Percentiles rank a stretch among this genome's conserved stretches.
Conservation (phyloP, 257 asterid species). For the Solanum microdontum region DNA sequence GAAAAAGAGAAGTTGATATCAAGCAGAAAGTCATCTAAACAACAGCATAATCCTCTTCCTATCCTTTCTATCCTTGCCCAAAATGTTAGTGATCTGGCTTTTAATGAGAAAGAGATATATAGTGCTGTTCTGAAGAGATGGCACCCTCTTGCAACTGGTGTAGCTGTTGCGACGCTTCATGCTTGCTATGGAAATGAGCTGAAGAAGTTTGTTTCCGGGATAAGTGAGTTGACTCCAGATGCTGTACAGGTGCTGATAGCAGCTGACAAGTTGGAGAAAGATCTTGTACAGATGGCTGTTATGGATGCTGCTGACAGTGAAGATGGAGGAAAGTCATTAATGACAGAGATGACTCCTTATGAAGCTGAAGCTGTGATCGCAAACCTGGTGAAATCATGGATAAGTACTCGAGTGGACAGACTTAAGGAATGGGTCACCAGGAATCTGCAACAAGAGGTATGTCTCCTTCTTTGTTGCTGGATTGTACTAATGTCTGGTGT, state of each 20-base stretch:
- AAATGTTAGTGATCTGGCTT: constrained; percentile 60
- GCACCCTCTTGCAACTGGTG: constrained; percentile 85
- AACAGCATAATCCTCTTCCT: constrained; percentile 62
- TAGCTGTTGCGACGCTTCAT: constrained; percentile 89
- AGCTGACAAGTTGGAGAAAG: constrained; percentile 82
- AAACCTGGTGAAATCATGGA: constrained; percentile 74
- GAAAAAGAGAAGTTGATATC: constrained; percentile 65
- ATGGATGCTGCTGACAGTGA: constrained; percentile 83
- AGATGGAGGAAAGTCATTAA: constrained; percentile 91
- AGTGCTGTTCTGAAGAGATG: constrained; percentile 71
- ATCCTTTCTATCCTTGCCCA: constrained; percentile 72
- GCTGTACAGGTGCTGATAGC: constrained; percentile 83
- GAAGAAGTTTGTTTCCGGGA: constrained; percentile 48
- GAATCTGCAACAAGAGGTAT: constrained; percentile 79
- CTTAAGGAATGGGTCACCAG: constrained; percentile 81
- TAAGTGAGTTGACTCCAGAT: constrained; percentile 80
- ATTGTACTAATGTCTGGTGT: background rate
- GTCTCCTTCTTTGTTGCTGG: background rate
- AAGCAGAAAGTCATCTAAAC: constrained; percentile 53
- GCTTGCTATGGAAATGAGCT: constrained; percentile 71
- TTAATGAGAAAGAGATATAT: constrained; percentile 82
- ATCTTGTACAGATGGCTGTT: constrained; percentile 88
- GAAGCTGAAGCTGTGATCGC: constrained; percentile 76
- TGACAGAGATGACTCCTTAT: constrained; percentile 89
- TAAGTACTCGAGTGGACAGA: constrained; percentile 61